Evolutionary conservation across 1,284 basidiomycete genomes (phyloP).

Genomic region (Omphalotus olearius): DNA sequence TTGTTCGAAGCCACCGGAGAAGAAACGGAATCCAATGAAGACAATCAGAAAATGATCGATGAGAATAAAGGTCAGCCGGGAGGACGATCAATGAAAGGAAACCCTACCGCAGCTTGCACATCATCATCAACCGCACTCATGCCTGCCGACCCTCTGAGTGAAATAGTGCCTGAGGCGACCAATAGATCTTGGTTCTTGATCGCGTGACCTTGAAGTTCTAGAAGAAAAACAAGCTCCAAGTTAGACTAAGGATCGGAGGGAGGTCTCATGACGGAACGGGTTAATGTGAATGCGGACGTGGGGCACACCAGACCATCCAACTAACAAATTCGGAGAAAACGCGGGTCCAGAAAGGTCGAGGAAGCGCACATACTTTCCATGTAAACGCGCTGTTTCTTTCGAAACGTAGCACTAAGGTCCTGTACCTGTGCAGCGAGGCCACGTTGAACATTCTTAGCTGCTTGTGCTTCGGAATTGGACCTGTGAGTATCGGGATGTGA

Average conservation of each 20-base stretch:
- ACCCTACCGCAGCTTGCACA: constrained; percentile 66
- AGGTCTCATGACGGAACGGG: constrained; percentile 19
- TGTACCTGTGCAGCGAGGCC: constrained; percentile 94
- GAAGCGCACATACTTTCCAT: constrained; percentile 80
- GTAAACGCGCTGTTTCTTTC: constrained; percentile 97
- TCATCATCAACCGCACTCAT: constrained; percentile 84
- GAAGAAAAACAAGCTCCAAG: constrained; percentile 16
- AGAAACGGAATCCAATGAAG: neutral
- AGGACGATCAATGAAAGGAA: neutral
- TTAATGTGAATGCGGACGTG: constrained; percentile 12
- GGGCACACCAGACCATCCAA: constrained; percentile 13
- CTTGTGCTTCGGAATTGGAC: constrained; percentile 55
- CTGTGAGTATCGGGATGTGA: constrained; percentile 33
- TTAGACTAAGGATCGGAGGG: constrained; percentile 15
- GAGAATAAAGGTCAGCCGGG: constrained; percentile 15
- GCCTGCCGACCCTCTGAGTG: constrained; percentile 76
- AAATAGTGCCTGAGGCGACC: constrained; percentile 79
- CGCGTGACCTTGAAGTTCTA: constrained; percentile 90
- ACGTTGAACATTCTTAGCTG: constrained; percentile 95
- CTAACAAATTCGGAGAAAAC: constrained; percentile 15
- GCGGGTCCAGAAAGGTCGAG: constrained; percentile 18
- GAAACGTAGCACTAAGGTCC: constrained; percentile 87
- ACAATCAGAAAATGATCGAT: constrained; percentile 7
- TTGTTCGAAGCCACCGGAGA: neutral
- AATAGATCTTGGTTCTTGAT: constrained; percentile 92